These are phyloP conservation scores for Daucus carota DNA, from an alignment of 129 eudicot genomes.

Conservation along the genomic window DH1_v3.0 NC_030389.2:4965001-4965500, in stretches of 20 bases:
- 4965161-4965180: conserved; percentile 63
- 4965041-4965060: conserved; percentile 14
- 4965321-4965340: no score
- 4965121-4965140: conserved; percentile 36
- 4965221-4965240: conserved; percentile 28
- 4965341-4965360: no score
- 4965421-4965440: no score
- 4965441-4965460: no score
- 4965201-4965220: conserved; percentile 15
- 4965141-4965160: conserved; percentile 56
- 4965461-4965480: no score
- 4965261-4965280: conserved; percentile 35
- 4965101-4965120: conserved; percentile 30
- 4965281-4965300: neutral
- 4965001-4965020: conserved; percentile 50
- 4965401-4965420: no score
- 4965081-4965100: conserved; percentile 25
- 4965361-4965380: no score
- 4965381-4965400: no score
- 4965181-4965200: conserved; percentile 45
- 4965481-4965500: no score
- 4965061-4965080: conserved; percentile 20
- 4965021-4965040: conserved; percentile 15
- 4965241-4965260: conserved; percentile 48
- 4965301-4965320: no score